phyloP scores from a whole-genome alignment of 345 rosid genomes.

The Combretum micranthum region DNA sequence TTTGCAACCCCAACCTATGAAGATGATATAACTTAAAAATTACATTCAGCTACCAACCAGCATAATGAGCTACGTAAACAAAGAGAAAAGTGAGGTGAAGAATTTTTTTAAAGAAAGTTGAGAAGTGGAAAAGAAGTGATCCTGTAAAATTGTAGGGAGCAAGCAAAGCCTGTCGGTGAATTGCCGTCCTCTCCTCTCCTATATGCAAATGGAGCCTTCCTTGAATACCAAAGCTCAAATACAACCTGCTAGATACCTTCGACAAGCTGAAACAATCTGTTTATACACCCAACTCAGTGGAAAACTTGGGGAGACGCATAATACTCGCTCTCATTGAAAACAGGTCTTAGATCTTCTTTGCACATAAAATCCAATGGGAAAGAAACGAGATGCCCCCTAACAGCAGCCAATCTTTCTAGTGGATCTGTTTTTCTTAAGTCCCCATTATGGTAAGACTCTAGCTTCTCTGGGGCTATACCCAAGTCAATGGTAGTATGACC shows the following conservation, averaged over 20 bases:
- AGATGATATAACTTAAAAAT: too few species aligned
- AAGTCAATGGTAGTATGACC: constrained; percentile 86
- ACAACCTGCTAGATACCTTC: background rate
- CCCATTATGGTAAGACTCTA: constrained; percentile 64
- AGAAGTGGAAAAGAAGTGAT: too few species aligned
- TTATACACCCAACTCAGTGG: constrained; percentile 27
- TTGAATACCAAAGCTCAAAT: too few species aligned
- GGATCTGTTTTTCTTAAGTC: constrained; percentile 50
- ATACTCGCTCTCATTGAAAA: constrained; percentile 90
- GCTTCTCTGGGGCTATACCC: constrained; percentile 75
- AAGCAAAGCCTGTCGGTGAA: too few species aligned
- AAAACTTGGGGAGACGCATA: constrained; percentile 94
- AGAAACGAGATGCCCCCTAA: constrained; percentile 85
- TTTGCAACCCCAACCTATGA: too few species aligned
- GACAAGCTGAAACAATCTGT: background rate
- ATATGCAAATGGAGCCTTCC: background rate
- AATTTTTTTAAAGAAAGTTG: too few species aligned
- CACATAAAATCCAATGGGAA: constrained; percentile 93
- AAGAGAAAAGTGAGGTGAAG: too few species aligned
- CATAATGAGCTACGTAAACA: too few species aligned
- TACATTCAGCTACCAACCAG: too few species aligned
- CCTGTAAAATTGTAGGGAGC: too few species aligned
- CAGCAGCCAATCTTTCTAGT: constrained; percentile 51
- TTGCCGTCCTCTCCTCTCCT: background rate
- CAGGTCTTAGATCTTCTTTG: constrained; percentile 88